Conservation (phyloP, 192 early-diverging fungal species). For the Backusella luteola region DNA sequence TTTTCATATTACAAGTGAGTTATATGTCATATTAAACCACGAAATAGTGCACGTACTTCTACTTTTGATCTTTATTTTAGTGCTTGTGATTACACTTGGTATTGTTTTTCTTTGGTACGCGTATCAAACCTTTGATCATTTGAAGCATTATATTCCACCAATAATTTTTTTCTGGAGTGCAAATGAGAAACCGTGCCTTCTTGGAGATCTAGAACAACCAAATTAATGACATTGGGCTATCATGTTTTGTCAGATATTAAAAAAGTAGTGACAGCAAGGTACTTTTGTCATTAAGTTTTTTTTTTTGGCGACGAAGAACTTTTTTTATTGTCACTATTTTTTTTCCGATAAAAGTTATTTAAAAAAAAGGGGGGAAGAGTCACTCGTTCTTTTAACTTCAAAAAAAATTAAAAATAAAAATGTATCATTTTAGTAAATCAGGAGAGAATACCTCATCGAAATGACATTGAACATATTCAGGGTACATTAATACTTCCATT, state of each 20-base stretch:
- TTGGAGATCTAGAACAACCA: neutral
- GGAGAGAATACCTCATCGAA: slow-evolving; percentile 3
- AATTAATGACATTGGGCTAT: neutral
- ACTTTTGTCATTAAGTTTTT: neutral
- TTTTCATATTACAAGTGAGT: neutral
- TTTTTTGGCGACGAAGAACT: neutral
- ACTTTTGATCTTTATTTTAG: neutral
- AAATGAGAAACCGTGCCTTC: neutral
- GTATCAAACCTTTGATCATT: neutral
- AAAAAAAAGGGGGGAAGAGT: neutral
- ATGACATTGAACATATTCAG: slow-evolving; percentile 8
- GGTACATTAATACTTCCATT: slow-evolving; percentile 3
- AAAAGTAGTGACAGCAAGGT: neutral
- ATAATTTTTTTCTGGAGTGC: neutral
- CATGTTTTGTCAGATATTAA: neutral
- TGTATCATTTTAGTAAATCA: neutral
- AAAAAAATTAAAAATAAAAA: neutral
- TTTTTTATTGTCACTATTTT: slow-evolving; percentile 3
- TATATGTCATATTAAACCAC: neutral
- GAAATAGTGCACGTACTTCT: neutral
- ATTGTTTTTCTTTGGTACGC: neutral
- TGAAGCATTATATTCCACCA: neutral
- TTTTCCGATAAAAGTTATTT: neutral
- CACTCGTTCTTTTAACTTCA: neutral
- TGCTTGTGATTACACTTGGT: neutral